Conservation (phyloP, 345 rosid genomes). For the Noccaea caerulescens region DNA sequence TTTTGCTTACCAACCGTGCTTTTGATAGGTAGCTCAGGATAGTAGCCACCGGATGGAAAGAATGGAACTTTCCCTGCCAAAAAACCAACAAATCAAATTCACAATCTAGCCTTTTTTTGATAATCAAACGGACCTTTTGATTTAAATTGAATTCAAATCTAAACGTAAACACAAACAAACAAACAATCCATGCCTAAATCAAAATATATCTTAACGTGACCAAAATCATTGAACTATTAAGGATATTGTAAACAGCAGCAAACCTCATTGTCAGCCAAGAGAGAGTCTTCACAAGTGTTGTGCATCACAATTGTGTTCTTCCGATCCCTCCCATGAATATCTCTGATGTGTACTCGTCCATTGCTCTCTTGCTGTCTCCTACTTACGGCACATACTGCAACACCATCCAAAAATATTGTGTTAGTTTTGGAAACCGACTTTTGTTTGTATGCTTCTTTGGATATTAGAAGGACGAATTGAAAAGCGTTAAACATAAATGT, state of each 20-base stretch:
- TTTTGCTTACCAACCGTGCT: slow-evolving; percentile 85
- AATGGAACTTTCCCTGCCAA: slow-evolving; percentile 87
- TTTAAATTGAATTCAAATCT: too few species aligned
- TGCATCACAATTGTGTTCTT: slow-evolving; percentile 87
- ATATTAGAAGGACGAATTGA: too few species aligned
- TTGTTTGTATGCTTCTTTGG: too few species aligned
- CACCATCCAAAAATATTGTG: slow-evolving; percentile 4
- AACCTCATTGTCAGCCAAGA: slow-evolving; percentile 94
- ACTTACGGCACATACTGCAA: slow-evolving; percentile 91
- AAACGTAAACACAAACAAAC: not conserved
- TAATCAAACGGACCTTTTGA: not conserved
- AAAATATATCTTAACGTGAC: not conserved
- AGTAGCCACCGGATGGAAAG: slow-evolving; percentile 98
- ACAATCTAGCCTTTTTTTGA: not conserved
- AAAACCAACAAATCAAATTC: slow-evolving; percentile 1
- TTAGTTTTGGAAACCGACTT: too few species aligned
- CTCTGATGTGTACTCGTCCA: slow-evolving; percentile 99
- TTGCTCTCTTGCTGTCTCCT: slow-evolving; percentile 98
- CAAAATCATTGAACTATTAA: not conserved
- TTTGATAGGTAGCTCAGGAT: slow-evolving; percentile 93
- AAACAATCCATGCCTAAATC: not conserved
- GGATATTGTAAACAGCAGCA: not conserved
- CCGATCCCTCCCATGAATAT: slow-evolving; percentile 99
- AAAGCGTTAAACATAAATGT: too few species aligned
- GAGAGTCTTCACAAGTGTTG: slow-evolving; percentile 97